Evolutionary conservation across 1,139 yeast species (phyloP), one percentile per base, ranked within the genome.

Genomic region (Candida sojae): DNA sequence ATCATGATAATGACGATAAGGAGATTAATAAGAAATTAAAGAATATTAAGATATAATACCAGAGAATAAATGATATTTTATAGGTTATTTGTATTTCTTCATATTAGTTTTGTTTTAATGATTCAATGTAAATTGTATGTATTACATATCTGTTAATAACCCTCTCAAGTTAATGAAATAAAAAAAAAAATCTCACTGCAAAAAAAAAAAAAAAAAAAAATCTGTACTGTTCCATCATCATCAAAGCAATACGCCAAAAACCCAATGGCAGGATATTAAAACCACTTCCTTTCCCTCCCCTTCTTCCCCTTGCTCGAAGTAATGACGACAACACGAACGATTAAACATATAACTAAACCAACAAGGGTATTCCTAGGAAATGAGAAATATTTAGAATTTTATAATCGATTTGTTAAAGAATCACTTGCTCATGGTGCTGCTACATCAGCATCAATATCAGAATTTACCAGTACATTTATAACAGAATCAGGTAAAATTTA

Each of bases 361-460:
- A 42, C 38, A 3, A 12, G 39, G 11, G 13, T 17, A 13, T 42
- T 42, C 11, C 33, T 12, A 34, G 44, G 44, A 2, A 64, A 63
- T 48, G 51, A 55, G 12, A 61, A 58, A 41, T 67, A 64, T 49
- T 48, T 61, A 6, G 48, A 48, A 6, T 58, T 61, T 45, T 66
- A 62, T 51, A 64, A 67, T 50, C 52, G 55, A 34, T 57, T 53
- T 44, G 64, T 64, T 8, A 23, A 43, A 3, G 57, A 56, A 12
- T 37, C 46, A 6, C 49, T 55, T 39, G 39, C 38, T 11, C 31
- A 30, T 21, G 21, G 21, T 17, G 21, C 21, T 17, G 21, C 21
- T 17, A 30, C 46, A 11, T 37, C 33, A n/a, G 26, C 39, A 12
- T 28, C 35, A 23, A 32, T 35, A 12, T 32, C 48, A n/a, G 40